phyloP scores from a whole-genome alignment of 73 alveolate genomes.

The Tetrahymena malaccensis region DNA sequence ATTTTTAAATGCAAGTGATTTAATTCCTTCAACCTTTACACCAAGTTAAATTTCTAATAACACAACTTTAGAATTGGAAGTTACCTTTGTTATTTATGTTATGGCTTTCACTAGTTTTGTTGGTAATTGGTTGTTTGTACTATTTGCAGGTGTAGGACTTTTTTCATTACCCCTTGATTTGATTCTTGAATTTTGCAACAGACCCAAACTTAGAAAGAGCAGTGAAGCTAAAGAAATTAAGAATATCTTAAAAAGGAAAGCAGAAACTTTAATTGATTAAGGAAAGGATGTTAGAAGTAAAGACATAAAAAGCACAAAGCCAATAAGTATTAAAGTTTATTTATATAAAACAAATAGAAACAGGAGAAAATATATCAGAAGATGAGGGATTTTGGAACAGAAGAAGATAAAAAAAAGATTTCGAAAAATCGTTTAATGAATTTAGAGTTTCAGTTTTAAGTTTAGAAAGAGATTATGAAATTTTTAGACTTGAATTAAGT shows the following conservation, averaged over 20 bases:
- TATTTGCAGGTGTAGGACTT: constrained; percentile 78
- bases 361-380: constrained; percentile 3
- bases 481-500: constrained; percentile 31
- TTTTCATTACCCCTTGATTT: constrained; percentile 75
- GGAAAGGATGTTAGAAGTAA: constrained; percentile 3
- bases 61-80: constrained; percentile 45
- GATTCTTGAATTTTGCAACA: constrained; percentile 48
- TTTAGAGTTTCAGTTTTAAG: constrained; percentile 31
- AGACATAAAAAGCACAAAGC: neutral
- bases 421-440: neutral
- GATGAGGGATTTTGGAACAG: constrained; percentile 35
- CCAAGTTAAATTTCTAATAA: neutral
- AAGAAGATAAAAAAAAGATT: constrained; percentile 32
- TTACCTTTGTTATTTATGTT: constrained; percentile 63
- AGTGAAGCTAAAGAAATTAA: constrained; percentile 45
- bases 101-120: constrained; percentile 60
- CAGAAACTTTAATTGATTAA: constrained; percentile 38
- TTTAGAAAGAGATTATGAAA: constrained; percentile 46
- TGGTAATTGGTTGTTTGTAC: constrained; percentile 65
- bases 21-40: neutral
- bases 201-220: constrained; percentile 59
- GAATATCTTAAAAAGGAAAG: constrained; percentile 40
- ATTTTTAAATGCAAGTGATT: neutral
- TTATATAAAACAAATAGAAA: neutral
- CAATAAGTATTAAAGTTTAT: neutral